Evolutionary conservation across 768 basidiomycete genomes (phyloP).

Genomic region (Steccherinum ochraceum): DNA sequence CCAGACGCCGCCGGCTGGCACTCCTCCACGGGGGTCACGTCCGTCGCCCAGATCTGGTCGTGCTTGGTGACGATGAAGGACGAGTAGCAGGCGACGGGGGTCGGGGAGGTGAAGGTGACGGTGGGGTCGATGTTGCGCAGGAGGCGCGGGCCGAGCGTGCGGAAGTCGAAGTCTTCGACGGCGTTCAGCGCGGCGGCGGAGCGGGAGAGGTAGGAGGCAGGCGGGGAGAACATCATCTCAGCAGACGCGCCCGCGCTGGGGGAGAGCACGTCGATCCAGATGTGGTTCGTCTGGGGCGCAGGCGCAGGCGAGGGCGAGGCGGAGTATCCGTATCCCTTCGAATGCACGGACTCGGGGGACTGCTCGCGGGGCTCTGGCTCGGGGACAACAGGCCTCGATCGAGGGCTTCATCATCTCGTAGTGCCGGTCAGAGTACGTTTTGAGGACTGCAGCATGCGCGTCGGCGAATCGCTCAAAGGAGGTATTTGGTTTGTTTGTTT

Average conservation of each 20-base stretch:
- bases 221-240: constrained; percentile 7
- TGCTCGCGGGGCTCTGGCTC: not conserved
- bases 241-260: constrained; percentile 4
- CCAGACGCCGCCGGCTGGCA: constrained; percentile 12
- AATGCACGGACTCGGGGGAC: not conserved
- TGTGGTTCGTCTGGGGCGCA: constrained; percentile 3
- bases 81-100: constrained; percentile 43
- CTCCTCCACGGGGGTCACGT: constrained; percentile 27
- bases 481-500: constrained; percentile 19
- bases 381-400: not conserved
- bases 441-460: constrained; percentile 21
- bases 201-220: constrained; percentile 2
- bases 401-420: constrained; percentile 20
- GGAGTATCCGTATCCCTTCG: not conserved
- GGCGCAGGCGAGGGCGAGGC: not conserved
- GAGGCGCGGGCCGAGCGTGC: constrained; percentile 37
- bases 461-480: constrained; percentile 8
- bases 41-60: constrained; percentile 44
- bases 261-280: constrained; percentile 7
- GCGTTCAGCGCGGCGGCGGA: constrained; percentile 2
- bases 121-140: constrained; percentile 60
- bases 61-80: constrained; percentile 49
- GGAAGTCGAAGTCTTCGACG: constrained; percentile 11
- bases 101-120: constrained; percentile 52
- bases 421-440: constrained; percentile 20